Conservation (phyloP, 768 basidiomycete genomes). For the Grammothele lineata region DNA sequence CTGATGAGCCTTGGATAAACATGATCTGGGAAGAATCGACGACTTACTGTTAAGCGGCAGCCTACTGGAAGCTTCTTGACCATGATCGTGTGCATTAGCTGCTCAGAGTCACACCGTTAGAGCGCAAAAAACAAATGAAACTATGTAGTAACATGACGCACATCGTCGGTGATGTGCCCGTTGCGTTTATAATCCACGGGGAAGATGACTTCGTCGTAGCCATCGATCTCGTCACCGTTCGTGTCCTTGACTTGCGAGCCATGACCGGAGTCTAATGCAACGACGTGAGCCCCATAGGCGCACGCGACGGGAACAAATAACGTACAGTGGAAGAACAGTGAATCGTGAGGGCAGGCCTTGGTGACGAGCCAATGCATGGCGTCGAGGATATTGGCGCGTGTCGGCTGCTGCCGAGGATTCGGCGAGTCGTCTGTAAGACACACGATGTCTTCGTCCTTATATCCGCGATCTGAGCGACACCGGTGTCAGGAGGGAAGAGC, state of each 20-base stretch:
- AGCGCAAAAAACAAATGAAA: neutral
- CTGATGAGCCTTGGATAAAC: no score
- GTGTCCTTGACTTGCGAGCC: conserved; percentile 86
- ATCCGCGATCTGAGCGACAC: conserved; percentile 13
- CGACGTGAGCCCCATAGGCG: neutral
- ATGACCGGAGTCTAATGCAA: conserved; percentile 75
- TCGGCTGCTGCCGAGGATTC: conserved; percentile 65
- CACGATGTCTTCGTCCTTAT: conserved; percentile 70
- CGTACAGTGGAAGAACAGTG: conserved; percentile 88
- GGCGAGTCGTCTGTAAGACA: conserved; percentile 74
- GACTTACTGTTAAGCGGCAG: conserved; percentile 81
- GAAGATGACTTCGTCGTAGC: conserved; percentile 88
- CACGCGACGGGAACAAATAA: neutral
- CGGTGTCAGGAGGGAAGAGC: neutral
- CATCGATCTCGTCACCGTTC: conserved; percentile 83
- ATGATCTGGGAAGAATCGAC: no score
- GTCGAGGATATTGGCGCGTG: conserved; percentile 73
- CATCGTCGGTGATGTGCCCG: conserved; percentile 88
- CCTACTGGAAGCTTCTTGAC: conserved; percentile 74
- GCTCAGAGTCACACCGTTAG: neutral
- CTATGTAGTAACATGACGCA: conserved; percentile 32
- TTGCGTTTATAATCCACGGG: conserved; percentile 65
- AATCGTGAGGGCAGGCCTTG: conserved; percentile 75
- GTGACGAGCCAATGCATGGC: conserved; percentile 93
- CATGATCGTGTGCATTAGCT: conserved; percentile 78